Evolutionary conservation across 371 early-diverging fungal genomes (phyloP).

Genomic region (Mucor circinelloides): DNA sequence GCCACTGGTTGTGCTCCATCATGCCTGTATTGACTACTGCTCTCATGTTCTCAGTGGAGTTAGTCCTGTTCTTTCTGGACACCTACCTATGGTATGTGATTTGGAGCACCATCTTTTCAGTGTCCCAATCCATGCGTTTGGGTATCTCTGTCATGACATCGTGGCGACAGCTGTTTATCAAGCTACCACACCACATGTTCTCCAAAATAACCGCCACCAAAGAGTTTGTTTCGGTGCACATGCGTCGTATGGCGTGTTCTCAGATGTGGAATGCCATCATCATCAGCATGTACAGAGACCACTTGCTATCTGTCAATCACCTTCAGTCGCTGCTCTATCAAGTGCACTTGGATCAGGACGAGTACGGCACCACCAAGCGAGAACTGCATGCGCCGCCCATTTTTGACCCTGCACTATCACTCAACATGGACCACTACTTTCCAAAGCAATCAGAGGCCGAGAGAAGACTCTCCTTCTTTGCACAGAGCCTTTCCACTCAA

Average conservation of each 20-base stretch:
- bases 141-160: conserved; percentile 88
- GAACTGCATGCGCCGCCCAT: conserved; percentile 78
- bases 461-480: conserved; percentile 86
- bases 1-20: conserved; percentile 57
- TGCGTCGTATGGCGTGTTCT: conserved; percentile 78
- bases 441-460: conserved; percentile 81
- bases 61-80: conserved; percentile 85
- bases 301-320: conserved; percentile 76
- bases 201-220: conserved; percentile 72
- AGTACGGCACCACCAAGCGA: conserved; percentile 26
- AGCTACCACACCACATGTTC: conserved; percentile 79
- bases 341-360: conserved; percentile 51
- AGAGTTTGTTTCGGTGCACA: conserved; percentile 66
- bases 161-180: conserved; percentile 81
- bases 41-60: conserved; percentile 74
- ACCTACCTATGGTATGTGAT: conserved; percentile 93
- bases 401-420: conserved; percentile 68
- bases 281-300: conserved; percentile 87
- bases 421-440: conserved; percentile 68
- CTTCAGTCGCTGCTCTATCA: conserved; percentile 79
- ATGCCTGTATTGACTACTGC: conserved; percentile 71
- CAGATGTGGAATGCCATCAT: conserved; percentile 91
- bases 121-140: conserved; percentile 75
- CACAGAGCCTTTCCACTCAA: conserved; percentile 81
- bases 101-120: conserved; percentile 81